Conservation (phyloP, 129 eudicot species). For the Centaurea solstitialis region DNA sequence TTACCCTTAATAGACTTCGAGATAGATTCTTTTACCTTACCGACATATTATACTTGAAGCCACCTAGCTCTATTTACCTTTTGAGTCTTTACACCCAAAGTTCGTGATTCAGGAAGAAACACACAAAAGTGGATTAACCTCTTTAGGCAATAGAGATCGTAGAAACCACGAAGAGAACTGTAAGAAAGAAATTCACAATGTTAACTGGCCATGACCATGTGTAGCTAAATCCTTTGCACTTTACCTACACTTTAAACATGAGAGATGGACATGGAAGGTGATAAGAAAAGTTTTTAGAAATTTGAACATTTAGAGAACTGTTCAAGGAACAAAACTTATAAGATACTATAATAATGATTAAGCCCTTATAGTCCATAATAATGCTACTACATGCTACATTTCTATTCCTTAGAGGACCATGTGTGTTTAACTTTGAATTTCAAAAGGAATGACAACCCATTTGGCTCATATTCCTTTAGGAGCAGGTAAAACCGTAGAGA, state of each 20-base stretch:
- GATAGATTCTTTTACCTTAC: too few species aligned
- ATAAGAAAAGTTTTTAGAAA: background rate
- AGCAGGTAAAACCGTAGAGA: background rate
- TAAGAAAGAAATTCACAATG: background rate
- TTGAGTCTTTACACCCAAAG: background rate
- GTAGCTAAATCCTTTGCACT: background rate
- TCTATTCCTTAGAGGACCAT: background rate
- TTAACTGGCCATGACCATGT: background rate
- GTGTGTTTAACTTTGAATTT: background rate
- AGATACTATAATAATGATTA: background rate
- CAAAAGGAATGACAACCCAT: background rate
- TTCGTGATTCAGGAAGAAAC: background rate
- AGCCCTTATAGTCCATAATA: background rate
- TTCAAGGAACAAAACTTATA: background rate
- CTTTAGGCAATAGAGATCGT: background rate
- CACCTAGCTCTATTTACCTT: too few species aligned
- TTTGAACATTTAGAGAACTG: background rate
- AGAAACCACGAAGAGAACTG: background rate
- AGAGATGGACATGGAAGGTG: background rate
- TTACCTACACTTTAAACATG: background rate
- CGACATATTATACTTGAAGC: too few species aligned
- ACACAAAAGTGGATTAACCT: background rate
- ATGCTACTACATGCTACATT: background rate
- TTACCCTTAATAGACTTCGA: too few species aligned
- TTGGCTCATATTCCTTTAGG: background rate